These are phyloP conservation scores for Chytriomyces hyalinus DNA, from an alignment of 192 early-diverging fungal species.

Conservation along the genomic window DNA sequence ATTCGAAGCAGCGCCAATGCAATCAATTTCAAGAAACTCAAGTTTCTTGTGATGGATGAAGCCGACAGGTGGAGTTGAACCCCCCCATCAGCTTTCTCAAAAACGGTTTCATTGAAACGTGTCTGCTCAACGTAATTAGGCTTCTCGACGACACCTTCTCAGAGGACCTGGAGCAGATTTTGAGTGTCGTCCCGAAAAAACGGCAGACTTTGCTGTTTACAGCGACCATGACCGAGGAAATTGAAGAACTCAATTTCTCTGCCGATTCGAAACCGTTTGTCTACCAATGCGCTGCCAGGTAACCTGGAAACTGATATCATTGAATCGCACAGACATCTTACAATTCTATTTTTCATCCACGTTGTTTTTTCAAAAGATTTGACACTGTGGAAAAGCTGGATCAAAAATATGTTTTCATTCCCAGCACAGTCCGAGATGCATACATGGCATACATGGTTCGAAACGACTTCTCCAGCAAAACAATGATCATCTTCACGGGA, in stretches of 20 bases:
- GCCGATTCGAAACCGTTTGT: constrained; percentile 47
- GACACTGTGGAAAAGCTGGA: constrained; percentile 84
- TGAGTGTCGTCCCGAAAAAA: constrained; percentile 76
- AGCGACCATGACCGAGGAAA: constrained; percentile 93
- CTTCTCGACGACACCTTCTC: constrained; percentile 73
- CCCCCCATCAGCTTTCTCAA: neutral
- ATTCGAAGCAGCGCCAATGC: constrained; percentile 78
- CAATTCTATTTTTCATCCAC: neutral
- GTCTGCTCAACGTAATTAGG: constrained; percentile 26
- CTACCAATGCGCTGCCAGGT: constrained; percentile 54
- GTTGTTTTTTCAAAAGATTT: constrained; percentile 34
- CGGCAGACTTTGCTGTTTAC: constrained; percentile 95
- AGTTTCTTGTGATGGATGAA: constrained; percentile 70
- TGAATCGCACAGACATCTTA: too few species aligned
- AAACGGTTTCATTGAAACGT: neutral
- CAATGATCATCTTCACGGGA: constrained; percentile 91
- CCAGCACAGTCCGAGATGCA: constrained; percentile 86
- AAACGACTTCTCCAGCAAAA: constrained; percentile 74
- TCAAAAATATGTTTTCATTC: constrained; percentile 91
- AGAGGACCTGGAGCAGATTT: constrained; percentile 77
- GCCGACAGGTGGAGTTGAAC: neutral
- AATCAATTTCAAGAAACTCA: constrained; percentile 72
- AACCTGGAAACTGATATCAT: neutral
- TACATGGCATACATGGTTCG: constrained; percentile 84
- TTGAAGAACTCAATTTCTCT: constrained; percentile 68